Evolutionary conservation across 1,139 yeast genomes (phyloP).

Genomic region (Hyphopichia wangnamkhiaoensis): DNA sequence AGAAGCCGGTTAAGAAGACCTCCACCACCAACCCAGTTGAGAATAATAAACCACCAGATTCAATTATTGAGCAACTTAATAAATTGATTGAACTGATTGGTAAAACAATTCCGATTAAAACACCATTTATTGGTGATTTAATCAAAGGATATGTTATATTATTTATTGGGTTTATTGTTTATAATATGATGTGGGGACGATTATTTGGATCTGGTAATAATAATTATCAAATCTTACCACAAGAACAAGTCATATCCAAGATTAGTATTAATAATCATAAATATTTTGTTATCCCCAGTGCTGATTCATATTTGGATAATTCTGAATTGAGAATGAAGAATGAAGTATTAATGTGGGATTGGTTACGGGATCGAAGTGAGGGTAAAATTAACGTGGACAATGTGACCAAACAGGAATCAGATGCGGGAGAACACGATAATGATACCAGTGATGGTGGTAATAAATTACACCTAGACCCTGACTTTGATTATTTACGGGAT

Average conservation of each 20-base stretch:
- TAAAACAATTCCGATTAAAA: constrained; percentile 22
- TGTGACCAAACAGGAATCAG: constrained; percentile 6
- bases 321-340: constrained; percentile 40
- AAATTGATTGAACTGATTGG: constrained; percentile 33
- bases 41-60: constrained; percentile 18
- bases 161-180: constrained; percentile 8
- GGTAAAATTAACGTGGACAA: constrained; percentile 16
- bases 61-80: constrained; percentile 21
- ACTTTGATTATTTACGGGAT: constrained; percentile 3
- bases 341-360: constrained; percentile 75
- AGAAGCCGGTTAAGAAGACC: constrained; percentile 31
- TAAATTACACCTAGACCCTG: constrained; percentile 1
- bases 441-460: background rate
- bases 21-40: constrained; percentile 12
- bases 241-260: constrained; percentile 17
- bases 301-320: constrained; percentile 41
- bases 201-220: background rate
- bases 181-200: constrained; percentile 1
- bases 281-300: constrained; percentile 47
- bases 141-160: constrained; percentile 25
- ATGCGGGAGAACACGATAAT: constrained; percentile 11
- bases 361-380: constrained; percentile 65
- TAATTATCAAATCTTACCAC: constrained; percentile 7
- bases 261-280: constrained; percentile 42
- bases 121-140: constrained; percentile 27